phyloP scores from a whole-genome alignment of 2,329 filamentous ascomycete genomes.

The Colletotrichum zoysiae region DNA sequence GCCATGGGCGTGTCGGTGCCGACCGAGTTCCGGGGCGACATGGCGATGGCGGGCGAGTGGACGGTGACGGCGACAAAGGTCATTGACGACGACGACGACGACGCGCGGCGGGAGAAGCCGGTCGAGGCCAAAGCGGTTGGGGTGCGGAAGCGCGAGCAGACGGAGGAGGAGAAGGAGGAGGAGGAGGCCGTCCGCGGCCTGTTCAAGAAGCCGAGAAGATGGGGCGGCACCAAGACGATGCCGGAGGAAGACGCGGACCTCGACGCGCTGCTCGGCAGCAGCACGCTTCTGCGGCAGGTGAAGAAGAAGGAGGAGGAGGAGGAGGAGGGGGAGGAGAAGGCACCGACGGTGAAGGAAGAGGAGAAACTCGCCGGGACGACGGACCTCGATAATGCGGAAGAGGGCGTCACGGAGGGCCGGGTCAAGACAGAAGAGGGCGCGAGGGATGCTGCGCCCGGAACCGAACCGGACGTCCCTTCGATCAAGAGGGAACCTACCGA shows the following conservation, averaged over 20 bases:
- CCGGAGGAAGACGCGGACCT: slow-evolving; percentile 67
- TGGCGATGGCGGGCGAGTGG: slow-evolving; percentile 94
- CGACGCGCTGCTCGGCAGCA: slow-evolving; percentile 68
- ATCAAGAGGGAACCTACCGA: slow-evolving; percentile 56
- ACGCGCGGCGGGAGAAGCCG: slow-evolving; percentile 52
- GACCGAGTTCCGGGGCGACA: slow-evolving; percentile 79
- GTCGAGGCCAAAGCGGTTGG: slow-evolving; percentile 66
- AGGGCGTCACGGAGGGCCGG: slow-evolving; percentile 21
- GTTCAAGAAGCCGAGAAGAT: slow-evolving; percentile 69
- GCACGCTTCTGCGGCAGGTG: slow-evolving; percentile 47
- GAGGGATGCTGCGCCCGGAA: slow-evolving; percentile 46
- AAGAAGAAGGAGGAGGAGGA: slow-evolving; percentile 51
- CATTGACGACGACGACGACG: slow-evolving; percentile 57
- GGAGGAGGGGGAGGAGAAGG: slow-evolving; percentile 48
- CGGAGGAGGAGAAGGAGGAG: slow-evolving; percentile 72
- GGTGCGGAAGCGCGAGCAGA: slow-evolving; percentile 72
- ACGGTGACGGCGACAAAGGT: slow-evolving; percentile 75
- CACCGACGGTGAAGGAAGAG: slow-evolving; percentile 45
- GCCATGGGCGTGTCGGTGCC: slow-evolving; percentile 90
- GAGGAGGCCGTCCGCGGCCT: slow-evolving; percentile 69
- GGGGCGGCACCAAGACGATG: slow-evolving; percentile 65
- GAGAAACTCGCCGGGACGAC: slow-evolving; percentile 43
- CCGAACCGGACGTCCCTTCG: slow-evolving; percentile 45
- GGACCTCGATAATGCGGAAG: slow-evolving; percentile 50
- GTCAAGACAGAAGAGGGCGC: slow-evolving; percentile 47